Evolutionary conservation across 371 early-diverging fungal species (phyloP), one percentile per base, ranked within the genome.

Genomic region (Actinomortierella ambigua): DNA sequence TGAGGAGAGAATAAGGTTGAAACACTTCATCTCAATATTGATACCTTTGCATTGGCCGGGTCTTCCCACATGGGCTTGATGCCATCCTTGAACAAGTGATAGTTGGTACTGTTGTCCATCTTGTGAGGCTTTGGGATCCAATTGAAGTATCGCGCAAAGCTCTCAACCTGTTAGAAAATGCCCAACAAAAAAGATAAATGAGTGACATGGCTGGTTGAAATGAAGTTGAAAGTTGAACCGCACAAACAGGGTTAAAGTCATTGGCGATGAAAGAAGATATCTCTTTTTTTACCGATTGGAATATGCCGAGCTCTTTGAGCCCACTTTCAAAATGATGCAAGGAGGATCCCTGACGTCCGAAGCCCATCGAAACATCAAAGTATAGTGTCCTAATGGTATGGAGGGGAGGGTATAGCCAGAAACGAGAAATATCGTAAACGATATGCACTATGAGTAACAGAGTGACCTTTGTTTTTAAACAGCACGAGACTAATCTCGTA

Each of bases 21-120:
- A n/a, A n/a, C n/a, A n/a, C n/a, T n/a, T n/a, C n/a, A n/a, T n/a
- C n/a, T n/a, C n/a, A n/a, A n/a, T n/a, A n/a, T n/a, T n/a, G 46
- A 58, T 65, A 70, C 99, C 42, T 94, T 84, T 18, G 81, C 83
- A 80, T 99, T 99, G 20, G 84, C 88, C 17, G 89, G 82, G 73
- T 99, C 98, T 80, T 99, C 99, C 99, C 99, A 98, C 89, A 91
- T 91, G 20, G 99, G 99, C 79, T 89, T 86, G 59, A 99, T 86
- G 8, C 95, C 97, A 59, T 92, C 84, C 78, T 94, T 93, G 90
- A 99, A 98, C 57, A 98, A 76, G 68, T 97, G 95, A 65, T 95
- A 93, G 82, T 97, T 95, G 43, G 94, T 82, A 42, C 89, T 88
- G 51, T 58, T 65, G 17, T 70, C 71, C 43, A 70, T 65, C 52